Percentiles rank a stretch among this genome's conserved stretches.
Conservation (phyloP, 257 asterid genomes). For the Fraxinus excelsior region DNA sequence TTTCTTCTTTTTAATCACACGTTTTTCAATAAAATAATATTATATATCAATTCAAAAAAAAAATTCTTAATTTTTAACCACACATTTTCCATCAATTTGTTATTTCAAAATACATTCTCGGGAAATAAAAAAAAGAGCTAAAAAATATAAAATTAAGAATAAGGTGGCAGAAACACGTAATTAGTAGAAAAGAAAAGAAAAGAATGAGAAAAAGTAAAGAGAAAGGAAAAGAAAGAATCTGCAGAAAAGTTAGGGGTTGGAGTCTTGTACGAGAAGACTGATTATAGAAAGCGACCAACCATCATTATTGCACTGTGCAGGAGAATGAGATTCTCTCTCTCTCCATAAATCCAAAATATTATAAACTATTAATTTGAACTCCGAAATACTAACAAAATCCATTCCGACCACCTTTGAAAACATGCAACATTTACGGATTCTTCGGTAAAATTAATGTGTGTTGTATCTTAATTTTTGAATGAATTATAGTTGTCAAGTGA, state of each 20-base stretch:
- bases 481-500: neutral
- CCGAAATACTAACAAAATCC: neutral
- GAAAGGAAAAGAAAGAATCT: slow-evolving; percentile 51
- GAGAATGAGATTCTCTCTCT: slow-evolving; percentile 62
- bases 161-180: neutral
- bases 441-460: neutral
- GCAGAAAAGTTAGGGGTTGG: slow-evolving; percentile 75
- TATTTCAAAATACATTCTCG: too few species aligned
- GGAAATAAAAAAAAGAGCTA: too few species aligned
- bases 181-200: neutral
- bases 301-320: slow-evolving; percentile 45
- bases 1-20: too few species aligned
- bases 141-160: neutral
- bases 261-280: slow-evolving; percentile 82
- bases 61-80: too few species aligned
- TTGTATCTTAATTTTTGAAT: neutral
- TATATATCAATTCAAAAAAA: too few species aligned
- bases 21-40: too few species aligned
- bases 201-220: slow-evolving; percentile 18
- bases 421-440: neutral
- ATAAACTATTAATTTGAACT: neutral
- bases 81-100: rapidly evolving
- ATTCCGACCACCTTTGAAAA: neutral
- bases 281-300: slow-evolving; percentile 71
- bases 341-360: neutral